phyloP scores from a whole-genome alignment of 805 yeast species.

The Starmerella potacharoeniae region DNA sequence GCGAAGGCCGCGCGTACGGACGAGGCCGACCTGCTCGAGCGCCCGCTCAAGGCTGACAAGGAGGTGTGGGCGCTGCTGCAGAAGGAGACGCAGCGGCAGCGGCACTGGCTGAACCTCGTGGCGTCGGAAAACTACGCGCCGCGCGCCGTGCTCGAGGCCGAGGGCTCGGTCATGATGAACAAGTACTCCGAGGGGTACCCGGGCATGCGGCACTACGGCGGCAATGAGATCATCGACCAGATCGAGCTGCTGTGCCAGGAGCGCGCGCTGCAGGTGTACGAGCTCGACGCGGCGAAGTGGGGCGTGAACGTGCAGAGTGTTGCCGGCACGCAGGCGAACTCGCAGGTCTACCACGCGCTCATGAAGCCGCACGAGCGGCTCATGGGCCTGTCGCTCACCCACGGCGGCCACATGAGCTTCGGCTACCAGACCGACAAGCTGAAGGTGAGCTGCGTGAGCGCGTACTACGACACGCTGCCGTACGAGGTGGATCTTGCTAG shows the following conservation, averaged over 20 bases:
- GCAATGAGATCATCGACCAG: conserved; percentile 90
- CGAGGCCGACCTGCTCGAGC: conserved; percentile 1
- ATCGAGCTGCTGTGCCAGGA: conserved; percentile 86
- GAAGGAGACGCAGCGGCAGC: conserved; percentile 80
- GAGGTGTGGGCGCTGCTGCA: conserved; percentile 31
- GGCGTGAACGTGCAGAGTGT: conserved; percentile 95
- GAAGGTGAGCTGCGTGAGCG: conserved; percentile 89
- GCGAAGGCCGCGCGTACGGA: neutral
- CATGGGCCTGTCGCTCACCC: conserved; percentile 96
- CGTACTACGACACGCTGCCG: conserved; percentile 96
- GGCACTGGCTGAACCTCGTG: conserved; percentile 80
- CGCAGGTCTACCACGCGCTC: conserved; percentile 89
- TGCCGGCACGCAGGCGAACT: conserved; percentile 95
- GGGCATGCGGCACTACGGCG: conserved; percentile 97
- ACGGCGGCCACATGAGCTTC: conserved; percentile 97
- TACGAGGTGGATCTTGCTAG: conserved; percentile 85
- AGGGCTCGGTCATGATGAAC: conserved; percentile 95
- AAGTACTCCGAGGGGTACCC: conserved; percentile 99
- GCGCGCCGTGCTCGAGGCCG: conserved; percentile 84
- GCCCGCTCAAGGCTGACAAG: conserved; percentile 25
- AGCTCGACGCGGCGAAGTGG: conserved; percentile 71
- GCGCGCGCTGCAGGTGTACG: conserved; percentile 84
- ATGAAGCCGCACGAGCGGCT: conserved; percentile 92
- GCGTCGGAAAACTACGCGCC: conserved; percentile 97
- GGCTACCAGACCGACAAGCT: conserved; percentile 93